phyloP scores from a whole-genome alignment of 495 filamentous ascomycete genomes.

The Tuber magnatum region DNA sequence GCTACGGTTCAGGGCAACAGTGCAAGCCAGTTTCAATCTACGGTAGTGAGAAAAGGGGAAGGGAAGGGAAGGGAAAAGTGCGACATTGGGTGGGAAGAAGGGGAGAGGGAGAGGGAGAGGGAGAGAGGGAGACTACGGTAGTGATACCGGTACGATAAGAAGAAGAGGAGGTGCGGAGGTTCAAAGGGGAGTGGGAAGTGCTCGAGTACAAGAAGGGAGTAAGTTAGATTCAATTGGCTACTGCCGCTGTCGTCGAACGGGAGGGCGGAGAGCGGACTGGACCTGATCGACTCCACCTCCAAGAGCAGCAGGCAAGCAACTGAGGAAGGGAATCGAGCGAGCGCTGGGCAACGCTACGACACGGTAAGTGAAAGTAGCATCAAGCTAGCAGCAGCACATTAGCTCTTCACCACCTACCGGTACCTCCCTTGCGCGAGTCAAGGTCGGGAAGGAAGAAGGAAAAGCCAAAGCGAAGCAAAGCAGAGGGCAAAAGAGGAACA shows the following conservation, averaged over 20 bases:
- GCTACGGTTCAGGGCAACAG: background rate
- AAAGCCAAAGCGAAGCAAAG: background rate
- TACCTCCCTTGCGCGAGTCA: background rate
- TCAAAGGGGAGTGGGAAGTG: background rate
- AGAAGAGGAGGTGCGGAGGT: background rate
- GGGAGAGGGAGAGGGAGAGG: slow-evolving; percentile 17
- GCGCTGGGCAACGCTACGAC: background rate
- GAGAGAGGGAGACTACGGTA: background rate
- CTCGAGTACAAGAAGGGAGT: background rate
- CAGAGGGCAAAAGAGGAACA: background rate
- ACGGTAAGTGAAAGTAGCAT: background rate
- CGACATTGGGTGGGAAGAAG: slow-evolving; percentile 16
- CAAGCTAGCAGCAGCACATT: background rate
- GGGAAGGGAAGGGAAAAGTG: slow-evolving; percentile 3
- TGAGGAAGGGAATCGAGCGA: background rate
- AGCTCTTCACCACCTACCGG: background rate
- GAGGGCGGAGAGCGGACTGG: background rate
- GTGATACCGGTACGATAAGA: background rate
- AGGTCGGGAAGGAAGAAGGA: background rate
- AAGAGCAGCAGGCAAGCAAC: background rate
- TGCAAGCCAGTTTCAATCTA: background rate
- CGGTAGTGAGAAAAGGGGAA: background rate
- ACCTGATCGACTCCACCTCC: background rate
- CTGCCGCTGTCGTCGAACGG: background rate
- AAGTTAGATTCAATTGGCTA: background rate